These are phyloP conservation scores for Benincasa hispida DNA, from an alignment of 306 rosid genomes.

Conservation along the genomic window DNA sequence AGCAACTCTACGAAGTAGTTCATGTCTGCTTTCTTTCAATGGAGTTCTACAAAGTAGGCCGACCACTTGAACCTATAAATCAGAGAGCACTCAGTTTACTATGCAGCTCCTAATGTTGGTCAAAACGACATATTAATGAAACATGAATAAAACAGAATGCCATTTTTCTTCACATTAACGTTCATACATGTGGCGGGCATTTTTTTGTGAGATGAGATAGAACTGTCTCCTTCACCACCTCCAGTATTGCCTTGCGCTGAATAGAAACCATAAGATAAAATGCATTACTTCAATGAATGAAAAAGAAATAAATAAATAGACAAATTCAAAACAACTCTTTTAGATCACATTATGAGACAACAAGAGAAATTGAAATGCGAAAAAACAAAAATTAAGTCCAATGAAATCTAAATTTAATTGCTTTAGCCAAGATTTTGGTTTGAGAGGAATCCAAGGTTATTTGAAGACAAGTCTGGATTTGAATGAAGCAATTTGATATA, in stretches of 20 bases:
- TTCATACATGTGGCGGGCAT: conserved; percentile 86
- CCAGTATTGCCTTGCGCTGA: conserved; percentile 80
- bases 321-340: too few relatives aligned
- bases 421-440: neutral
- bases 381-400: neutral
- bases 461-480: too few relatives aligned
- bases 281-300: neutral
- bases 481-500: too few relatives aligned
- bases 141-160: neutral
- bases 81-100: conserved; percentile 1
- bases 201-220: conserved; percentile 72
- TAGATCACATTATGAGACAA: too few relatives aligned
- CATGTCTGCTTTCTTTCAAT: conserved; percentile 72
- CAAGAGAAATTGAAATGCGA: too few relatives aligned
- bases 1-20: conserved; percentile 81
- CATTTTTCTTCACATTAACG: neutral
- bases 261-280: neutral
- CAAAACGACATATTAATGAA: neutral
- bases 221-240: conserved; percentile 91
- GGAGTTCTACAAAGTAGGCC: conserved; percentile 95
- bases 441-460: neutral
- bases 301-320: neutral
- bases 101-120: neutral
- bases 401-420: neutral
- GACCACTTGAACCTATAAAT: conserved; percentile 72